Evolutionary conservation across 257 asterid species (phyloP).

Genomic region (Handroanthus guayacan): DNA sequence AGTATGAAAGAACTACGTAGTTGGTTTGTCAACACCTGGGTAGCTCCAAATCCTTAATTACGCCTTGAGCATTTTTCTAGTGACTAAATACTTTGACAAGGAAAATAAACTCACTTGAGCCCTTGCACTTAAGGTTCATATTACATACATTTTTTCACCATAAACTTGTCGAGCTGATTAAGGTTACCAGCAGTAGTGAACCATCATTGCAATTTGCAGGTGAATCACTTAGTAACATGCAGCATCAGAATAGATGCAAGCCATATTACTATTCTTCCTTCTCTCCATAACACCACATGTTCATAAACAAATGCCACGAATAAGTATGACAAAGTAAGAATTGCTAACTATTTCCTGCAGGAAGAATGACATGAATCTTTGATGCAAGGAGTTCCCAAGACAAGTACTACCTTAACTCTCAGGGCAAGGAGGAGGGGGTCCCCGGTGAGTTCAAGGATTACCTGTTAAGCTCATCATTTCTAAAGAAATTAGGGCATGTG

Average conservation of each 20-base stretch:
- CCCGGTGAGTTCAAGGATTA: too few relatives aligned
- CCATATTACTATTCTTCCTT: background rate
- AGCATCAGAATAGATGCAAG: background rate
- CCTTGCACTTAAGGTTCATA: background rate
- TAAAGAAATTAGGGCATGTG: background rate
- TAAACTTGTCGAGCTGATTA: background rate
- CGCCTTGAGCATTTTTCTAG: background rate
- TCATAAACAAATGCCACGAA: background rate
- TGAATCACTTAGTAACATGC: background rate
- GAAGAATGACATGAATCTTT: background rate
- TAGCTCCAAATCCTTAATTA: background rate
- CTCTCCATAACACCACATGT: slow-evolving; percentile 2
- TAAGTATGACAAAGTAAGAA: background rate
- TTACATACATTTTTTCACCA: background rate
- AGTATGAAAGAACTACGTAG: background rate
- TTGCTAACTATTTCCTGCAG: background rate
- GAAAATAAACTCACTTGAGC: background rate
- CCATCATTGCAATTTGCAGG: background rate
- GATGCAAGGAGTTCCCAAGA: background rate
- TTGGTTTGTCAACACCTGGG: slow-evolving; percentile 11
- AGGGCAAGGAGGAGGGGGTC: too few relatives aligned
- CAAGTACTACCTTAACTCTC: background rate
- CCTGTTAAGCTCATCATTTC: too few relatives aligned
- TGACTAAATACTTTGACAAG: slow-evolving; percentile 2
- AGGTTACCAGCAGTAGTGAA: background rate